A percentile compares a stretch with the other conserved stretches of the same genome.
phyloP scores from a whole-genome alignment of 1,284 basidiomycete species.

The Bjerkandera adusta region DNA sequence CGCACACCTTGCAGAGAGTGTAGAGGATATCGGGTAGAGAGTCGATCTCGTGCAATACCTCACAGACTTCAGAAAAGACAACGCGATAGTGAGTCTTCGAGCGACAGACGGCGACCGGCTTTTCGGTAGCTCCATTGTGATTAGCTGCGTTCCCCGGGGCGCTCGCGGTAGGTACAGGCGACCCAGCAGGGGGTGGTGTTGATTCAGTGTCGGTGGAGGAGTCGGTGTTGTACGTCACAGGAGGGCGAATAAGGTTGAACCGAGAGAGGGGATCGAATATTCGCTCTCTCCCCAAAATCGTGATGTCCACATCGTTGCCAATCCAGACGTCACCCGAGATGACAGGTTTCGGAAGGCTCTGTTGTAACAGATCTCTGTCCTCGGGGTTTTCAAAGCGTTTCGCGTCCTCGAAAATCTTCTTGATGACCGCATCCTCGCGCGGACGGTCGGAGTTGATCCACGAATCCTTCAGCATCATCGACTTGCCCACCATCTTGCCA shows the following conservation, averaged over 20 bases:
- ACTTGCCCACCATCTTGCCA: slow-evolving; percentile 1
- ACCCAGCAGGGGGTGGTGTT: no score
- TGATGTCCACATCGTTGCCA: background rate
- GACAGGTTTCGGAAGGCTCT: background rate
- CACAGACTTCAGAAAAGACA: slow-evolving; percentile 12
- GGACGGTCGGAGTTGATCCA: slow-evolving; percentile 6
- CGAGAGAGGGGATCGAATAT: no score
- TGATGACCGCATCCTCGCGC: slow-evolving; percentile 4
- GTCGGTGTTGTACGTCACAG: no score
- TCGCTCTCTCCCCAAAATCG: no score
- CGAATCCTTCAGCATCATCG: slow-evolving; percentile 8
- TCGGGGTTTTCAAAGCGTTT: background rate
- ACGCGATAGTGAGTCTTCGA: slow-evolving; percentile 10
- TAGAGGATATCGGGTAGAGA: slow-evolving; percentile 2
- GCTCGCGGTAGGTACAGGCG: no score
- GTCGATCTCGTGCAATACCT: background rate
- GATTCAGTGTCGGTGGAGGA: no score
- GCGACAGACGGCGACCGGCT: background rate
- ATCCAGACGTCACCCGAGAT: slow-evolving; percentile 9
- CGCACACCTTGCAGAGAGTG: background rate
- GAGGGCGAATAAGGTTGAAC: no score
- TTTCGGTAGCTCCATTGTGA: background rate
- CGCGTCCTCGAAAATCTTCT: background rate
- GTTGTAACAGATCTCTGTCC: background rate
- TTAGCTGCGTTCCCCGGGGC: no score